A percentile compares a stretch with the other conserved stretches of the same genome.
These are phyloP conservation scores for Cordyceps militaris DNA, from an alignment of 2,329 filamentous ascomycete species.

Conservation along the genomic window DNA sequence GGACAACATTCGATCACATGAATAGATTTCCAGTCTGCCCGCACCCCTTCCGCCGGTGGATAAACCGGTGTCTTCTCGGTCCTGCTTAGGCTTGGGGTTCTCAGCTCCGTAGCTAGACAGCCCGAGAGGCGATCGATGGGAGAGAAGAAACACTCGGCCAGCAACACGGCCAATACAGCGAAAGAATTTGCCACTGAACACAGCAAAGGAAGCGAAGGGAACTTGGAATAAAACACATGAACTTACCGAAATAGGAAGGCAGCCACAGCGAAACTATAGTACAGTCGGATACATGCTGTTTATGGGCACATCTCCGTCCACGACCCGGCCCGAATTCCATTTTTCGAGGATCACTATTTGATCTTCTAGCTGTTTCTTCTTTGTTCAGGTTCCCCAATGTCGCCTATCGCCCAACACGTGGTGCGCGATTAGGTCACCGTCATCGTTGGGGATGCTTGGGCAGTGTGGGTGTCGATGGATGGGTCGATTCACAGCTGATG, in stretches of 20 bases:
- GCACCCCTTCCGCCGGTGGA: background rate
- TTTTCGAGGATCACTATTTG: background rate
- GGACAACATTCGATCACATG: background rate
- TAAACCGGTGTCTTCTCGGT: background rate
- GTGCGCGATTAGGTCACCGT: background rate
- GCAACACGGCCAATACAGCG: background rate
- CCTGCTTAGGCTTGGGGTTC: background rate
- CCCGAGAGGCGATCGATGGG: background rate
- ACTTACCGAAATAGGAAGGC: background rate
- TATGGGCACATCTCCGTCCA: background rate
- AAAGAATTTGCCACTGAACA: background rate
- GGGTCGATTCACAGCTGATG: background rate
- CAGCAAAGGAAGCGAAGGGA: background rate
- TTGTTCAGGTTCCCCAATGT: background rate
- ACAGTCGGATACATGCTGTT: background rate
- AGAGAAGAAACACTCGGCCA: background rate
- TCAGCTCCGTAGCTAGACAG: background rate
- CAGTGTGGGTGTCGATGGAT: too few species aligned
- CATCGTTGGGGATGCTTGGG: too few species aligned
- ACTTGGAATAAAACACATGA: background rate
- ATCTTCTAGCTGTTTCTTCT: background rate
- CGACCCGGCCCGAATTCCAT: background rate
- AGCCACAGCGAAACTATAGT: background rate
- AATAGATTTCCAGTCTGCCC: background rate
- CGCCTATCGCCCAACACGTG: background rate